Conservation (phyloP, 169 alveolate genomes). For the Plasmodium chabaudi region DNA sequence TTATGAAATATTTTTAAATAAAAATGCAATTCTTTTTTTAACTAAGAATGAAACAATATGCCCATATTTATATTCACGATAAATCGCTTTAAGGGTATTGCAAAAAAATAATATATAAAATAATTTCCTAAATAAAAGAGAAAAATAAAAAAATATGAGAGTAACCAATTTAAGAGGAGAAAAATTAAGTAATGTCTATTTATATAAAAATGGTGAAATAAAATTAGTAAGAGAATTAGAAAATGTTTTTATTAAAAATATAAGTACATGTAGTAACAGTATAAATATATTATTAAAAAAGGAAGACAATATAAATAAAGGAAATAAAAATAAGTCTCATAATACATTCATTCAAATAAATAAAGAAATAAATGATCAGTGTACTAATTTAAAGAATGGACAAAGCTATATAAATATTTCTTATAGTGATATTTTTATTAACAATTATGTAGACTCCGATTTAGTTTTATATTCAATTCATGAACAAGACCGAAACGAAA, state of each 20-base stretch:
- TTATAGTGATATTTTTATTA: conserved; percentile 8
- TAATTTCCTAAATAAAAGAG: not conserved
- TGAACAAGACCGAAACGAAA: not conserved
- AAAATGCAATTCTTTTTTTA: too few species aligned
- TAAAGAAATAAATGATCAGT: not conserved
- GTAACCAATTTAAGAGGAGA: not conserved
- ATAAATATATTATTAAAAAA: conserved; percentile 24
- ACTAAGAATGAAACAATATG: not conserved
- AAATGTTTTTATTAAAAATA: conserved; percentile 43
- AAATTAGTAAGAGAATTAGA: conserved; percentile 44
- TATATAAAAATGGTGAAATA: conserved; percentile 31
- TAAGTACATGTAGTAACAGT: conserved; percentile 43
- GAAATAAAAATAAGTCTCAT: not conserved
- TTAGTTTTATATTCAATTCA: conserved; percentile 25
- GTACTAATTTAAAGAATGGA: not conserved
- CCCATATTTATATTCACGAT: not conserved
- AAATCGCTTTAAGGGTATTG: too few species aligned
- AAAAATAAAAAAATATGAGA: not conserved
- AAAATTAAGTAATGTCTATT: conserved; percentile 52
- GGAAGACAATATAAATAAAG: not conserved
- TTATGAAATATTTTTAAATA: too few species aligned
- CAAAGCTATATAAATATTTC: conserved; percentile 36
- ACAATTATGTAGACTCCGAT: conserved; percentile 11
- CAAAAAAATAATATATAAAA: not conserved
- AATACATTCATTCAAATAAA: conserved; percentile 29